Evolutionary conservation across 2,329 filamentous ascomycete species (phyloP).

Genomic region (Colletotrichum orchidophilum): DNA sequence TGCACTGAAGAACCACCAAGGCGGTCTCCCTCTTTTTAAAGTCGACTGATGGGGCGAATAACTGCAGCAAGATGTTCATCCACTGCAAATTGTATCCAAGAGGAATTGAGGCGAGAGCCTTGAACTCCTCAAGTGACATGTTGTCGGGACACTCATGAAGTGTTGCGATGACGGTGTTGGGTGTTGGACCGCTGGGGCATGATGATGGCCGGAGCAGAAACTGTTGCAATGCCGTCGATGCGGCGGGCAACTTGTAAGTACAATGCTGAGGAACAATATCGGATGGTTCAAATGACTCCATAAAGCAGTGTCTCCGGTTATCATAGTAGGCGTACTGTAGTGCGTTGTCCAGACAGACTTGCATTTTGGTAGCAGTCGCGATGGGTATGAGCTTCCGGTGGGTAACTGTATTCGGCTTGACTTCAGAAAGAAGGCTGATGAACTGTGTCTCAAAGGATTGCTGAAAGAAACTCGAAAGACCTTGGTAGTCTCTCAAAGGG

Average conservation of each 20-base stretch:
- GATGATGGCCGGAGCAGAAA: constrained; percentile 47
- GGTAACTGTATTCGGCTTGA: constrained; percentile 46
- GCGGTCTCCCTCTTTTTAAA: constrained; percentile 59
- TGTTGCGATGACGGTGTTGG: constrained; percentile 63
- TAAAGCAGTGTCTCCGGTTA: constrained; percentile 25
- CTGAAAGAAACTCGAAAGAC: neutral
- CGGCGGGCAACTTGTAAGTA: constrained; percentile 50
- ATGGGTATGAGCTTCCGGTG: constrained; percentile 44
- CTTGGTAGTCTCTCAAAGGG: neutral
- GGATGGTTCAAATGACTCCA: constrained; percentile 24
- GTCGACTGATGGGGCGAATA: constrained; percentile 57
- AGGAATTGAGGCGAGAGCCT: constrained; percentile 57
- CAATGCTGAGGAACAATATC: constrained; percentile 45
- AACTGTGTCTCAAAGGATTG: neutral
- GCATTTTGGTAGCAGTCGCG: constrained; percentile 37
- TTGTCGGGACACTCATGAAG: constrained; percentile 57
- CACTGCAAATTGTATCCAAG: constrained; percentile 61
- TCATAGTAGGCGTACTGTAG: constrained; percentile 53
- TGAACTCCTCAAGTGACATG: constrained; percentile 64
- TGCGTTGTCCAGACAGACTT: constrained; percentile 57
- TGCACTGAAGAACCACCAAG: constrained; percentile 58
- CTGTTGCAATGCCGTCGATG: constrained; percentile 44
- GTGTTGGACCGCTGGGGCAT: constrained; percentile 39
- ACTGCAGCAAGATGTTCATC: constrained; percentile 63
- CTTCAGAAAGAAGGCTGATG: constrained; percentile 45